Evolutionary conservation across 2,329 filamentous ascomycete genomes (phyloP).

Genomic region (Colletotrichum tamarilloi): DNA sequence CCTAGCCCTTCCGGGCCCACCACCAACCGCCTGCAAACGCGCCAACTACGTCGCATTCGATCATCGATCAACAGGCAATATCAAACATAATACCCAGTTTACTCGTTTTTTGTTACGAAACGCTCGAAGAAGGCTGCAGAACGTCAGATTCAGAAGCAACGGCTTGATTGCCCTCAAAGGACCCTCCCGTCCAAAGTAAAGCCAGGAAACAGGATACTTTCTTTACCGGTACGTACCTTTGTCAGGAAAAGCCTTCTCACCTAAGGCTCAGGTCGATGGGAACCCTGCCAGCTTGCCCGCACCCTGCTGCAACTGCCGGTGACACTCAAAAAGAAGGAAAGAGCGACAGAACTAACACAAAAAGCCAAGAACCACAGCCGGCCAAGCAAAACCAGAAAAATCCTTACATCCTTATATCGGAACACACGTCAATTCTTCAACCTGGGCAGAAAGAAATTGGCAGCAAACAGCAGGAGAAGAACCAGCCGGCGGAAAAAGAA

Average conservation of each 20-base stretch:
- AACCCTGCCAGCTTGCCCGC: background rate
- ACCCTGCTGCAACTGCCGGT: conserved; percentile 5
- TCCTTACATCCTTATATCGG: background rate
- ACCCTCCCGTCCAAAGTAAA: background rate
- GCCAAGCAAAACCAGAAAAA: background rate
- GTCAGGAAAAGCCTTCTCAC: background rate
- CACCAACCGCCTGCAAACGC: conserved; percentile 4
- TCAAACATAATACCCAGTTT: conserved; percentile 28
- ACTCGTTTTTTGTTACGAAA: conserved; percentile 22
- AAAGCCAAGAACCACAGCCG: background rate
- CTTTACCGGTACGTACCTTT: background rate
- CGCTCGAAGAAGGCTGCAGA: background rate
- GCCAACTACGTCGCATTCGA: conserved; percentile 25
- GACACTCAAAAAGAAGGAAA: background rate
- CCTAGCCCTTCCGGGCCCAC: background rate
- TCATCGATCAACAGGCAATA: conserved; percentile 14
- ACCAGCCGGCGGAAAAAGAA: conserved; percentile 26
- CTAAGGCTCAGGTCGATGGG: background rate
- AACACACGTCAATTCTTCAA: conserved; percentile 2
- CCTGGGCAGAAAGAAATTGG: background rate
- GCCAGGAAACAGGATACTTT: background rate
- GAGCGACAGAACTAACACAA: background rate
- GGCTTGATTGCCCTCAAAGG: background rate
- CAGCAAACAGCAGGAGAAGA: background rate
- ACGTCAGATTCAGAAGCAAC: background rate